Evolutionary conservation across 2,329 filamentous ascomycete species (phyloP), one percentile per base, ranked within the genome.

Genomic region (Cladosporium oxysporum): DNA sequence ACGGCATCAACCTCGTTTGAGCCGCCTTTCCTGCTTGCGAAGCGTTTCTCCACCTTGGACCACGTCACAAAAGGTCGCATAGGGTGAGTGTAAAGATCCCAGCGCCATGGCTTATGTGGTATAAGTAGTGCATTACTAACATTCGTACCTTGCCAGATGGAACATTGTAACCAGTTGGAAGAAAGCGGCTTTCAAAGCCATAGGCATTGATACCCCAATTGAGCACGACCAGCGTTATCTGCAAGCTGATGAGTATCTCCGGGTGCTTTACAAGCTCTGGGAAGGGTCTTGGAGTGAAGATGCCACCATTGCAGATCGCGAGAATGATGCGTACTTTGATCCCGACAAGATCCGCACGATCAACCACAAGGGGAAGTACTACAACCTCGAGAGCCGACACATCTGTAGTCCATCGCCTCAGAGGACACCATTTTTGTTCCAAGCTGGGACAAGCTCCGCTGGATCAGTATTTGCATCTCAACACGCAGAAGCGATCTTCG

Each of bases 151-250:
- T 21, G 16, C 8, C 10, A 55, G 52, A 0, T 89, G 87, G 88
- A 90, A 90, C 67, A 88, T 90, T 23, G 88, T 90, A 0, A 89
- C 87, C 0, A 83, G 80, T 0, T 88, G 84, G 82, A 87, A 86
- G 72, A 88, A 88, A 71, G 81, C 84, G 0, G 86, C 87, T 0
- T 87, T 87, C 74, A 87, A 88, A 71, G 86, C 85, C 0, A 87
- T 89, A 64, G 87, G 86, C 0, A 72, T 88, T 1, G 83, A 87
- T 14, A 83, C 76, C 4, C 83, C 84, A 0, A 84, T 87, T 35
- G 83, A 87, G 65, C 87, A 89, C 68, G 87, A 89, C 50, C 82
- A 88, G 71, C 80, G 87, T 29, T 89, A 89, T 67, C 79, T 77
- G 0, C 84, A 87, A 69, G 87, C 87, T 0, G 86, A 89, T 64